phyloP scores from a whole-genome alignment of 768 basidiomycete species.

The Amanita thiersii region DNA sequence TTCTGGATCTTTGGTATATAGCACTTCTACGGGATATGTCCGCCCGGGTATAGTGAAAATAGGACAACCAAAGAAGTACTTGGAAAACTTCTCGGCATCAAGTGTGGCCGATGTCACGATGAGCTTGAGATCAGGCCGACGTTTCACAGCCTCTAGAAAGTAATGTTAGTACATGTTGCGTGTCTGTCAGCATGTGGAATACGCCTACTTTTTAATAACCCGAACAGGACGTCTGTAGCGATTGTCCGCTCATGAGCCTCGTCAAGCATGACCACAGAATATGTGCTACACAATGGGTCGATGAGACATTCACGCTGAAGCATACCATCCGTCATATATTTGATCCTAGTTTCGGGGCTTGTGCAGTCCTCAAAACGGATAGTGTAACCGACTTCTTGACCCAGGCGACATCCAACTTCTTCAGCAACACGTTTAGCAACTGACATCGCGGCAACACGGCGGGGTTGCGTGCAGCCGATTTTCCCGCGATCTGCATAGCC shows the following conservation, averaged over 20 bases:
- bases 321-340: constrained; percentile 99
- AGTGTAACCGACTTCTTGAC: constrained; percentile 96
- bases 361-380: constrained; percentile 99
- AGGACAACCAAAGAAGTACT: constrained; percentile 97
- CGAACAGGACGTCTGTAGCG: constrained; percentile 96
- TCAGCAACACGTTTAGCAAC: constrained; percentile 98
- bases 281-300: constrained; percentile 87
- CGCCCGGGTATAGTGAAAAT: constrained; percentile 99
- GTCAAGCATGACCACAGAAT: constrained; percentile 96
- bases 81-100: constrained; percentile 99
- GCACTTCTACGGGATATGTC: constrained; percentile 94
- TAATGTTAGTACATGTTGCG: constrained; percentile 11
- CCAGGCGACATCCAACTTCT: constrained; percentile 95
- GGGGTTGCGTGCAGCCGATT: constrained; percentile 97
- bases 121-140: constrained; percentile 91
- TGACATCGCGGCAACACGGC: constrained; percentile 99
- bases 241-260: constrained; percentile 99
- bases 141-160: constrained; percentile 80
- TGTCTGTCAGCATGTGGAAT: not conserved
- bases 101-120: constrained; percentile 98
- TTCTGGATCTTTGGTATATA: constrained; percentile 99
- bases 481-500: constrained; percentile 87
- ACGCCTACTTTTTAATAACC: constrained; percentile 78
- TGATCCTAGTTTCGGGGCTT: constrained; percentile 96
- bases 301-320: constrained; percentile 94